Evolutionary conservation across 2,329 filamentous ascomycete species (phyloP).

Genomic region (Diaporthe destruens): DNA sequence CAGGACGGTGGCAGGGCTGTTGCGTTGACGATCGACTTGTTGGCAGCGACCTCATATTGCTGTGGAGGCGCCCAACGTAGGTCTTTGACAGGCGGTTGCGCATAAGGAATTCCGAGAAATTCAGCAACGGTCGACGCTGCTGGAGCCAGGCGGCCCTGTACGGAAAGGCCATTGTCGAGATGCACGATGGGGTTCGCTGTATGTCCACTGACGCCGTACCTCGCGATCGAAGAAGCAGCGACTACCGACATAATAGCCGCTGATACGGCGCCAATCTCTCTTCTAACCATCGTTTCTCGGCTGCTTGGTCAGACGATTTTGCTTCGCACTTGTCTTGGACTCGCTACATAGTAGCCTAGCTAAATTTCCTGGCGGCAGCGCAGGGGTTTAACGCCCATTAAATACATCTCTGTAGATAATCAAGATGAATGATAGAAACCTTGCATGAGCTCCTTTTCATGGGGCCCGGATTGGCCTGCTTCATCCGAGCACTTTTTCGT

Average conservation of each 20-base stretch:
- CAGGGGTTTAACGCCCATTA: background rate
- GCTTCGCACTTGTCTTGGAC: background rate
- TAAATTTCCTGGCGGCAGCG: background rate
- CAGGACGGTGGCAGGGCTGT: conserved; percentile 46
- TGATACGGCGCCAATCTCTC: conserved; percentile 5
- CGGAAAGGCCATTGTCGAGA: conserved; percentile 21
- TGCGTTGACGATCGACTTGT: conserved; percentile 49
- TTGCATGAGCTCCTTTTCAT: conserved; percentile 1
- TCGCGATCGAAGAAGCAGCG: conserved; percentile 4
- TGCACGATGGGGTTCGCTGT: conserved; percentile 9
- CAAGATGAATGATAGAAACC: background rate
- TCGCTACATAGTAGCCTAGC: background rate
- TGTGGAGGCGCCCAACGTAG: conserved; percentile 49
- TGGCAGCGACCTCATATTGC: conserved; percentile 43
- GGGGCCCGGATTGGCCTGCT: conserved; percentile 21
- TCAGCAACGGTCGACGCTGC: conserved; percentile 47
- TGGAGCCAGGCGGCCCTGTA: conserved; percentile 24
- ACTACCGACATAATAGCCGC: conserved; percentile 3
- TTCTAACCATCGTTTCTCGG: background rate
- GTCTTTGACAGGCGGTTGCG: conserved; percentile 50
- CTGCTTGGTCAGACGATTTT: background rate
- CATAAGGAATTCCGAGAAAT: conserved; percentile 55
- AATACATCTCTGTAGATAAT: background rate
- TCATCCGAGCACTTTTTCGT: conserved; percentile 27
- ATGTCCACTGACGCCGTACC: background rate